A percentile compares a stretch with the other conserved stretches of the same genome.
Evolutionary conservation across 1,284 basidiomycete genomes (phyloP).

Genomic region (Malassezia restricta): DNA sequence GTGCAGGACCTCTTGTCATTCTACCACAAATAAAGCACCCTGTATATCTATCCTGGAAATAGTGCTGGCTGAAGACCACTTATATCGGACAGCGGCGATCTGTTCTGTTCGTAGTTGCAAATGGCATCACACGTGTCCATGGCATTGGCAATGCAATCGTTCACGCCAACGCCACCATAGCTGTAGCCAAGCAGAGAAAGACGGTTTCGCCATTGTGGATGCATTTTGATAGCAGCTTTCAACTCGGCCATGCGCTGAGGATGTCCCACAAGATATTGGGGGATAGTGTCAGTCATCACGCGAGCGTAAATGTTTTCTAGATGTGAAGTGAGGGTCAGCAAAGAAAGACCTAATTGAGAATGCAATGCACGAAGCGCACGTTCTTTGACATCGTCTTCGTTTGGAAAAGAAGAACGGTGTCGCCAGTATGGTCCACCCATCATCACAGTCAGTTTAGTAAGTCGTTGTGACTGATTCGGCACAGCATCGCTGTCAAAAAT

Average conservation of each 20-base stretch:
- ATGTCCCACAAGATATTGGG: slow-evolving; percentile 66
- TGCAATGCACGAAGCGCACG: slow-evolving; percentile 26
- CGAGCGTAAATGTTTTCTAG: slow-evolving; percentile 49
- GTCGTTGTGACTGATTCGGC: slow-evolving; percentile 33
- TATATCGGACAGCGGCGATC: background rate
- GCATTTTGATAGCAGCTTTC: slow-evolving; percentile 47
- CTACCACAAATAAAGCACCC: slow-evolving; percentile 8
- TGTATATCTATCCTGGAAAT: background rate
- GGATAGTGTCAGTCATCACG: slow-evolving; percentile 65
- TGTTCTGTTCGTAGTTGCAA: background rate
- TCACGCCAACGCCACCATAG: slow-evolving; percentile 75
- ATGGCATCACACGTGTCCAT: slow-evolving; percentile 13
- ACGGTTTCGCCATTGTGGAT: slow-evolving; percentile 50
- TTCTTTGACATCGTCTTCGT: slow-evolving; percentile 17
- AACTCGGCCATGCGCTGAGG: slow-evolving; percentile 58
- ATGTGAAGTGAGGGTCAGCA: slow-evolving; percentile 11
- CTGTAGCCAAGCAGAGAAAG: slow-evolving; percentile 72
- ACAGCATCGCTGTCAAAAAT: slow-evolving; percentile 55
- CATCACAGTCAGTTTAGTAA: slow-evolving; percentile 74
- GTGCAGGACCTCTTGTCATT: slow-evolving; percentile 57
- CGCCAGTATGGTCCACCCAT: slow-evolving; percentile 59
- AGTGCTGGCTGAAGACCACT: background rate
- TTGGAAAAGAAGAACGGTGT: slow-evolving; percentile 48
- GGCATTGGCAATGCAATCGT: slow-evolving; percentile 59
- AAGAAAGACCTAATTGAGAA: slow-evolving; percentile 25